Base-by-base conservation (phyloP, 176 grass and related monocot species). In the Musa acuminata region DNA sequence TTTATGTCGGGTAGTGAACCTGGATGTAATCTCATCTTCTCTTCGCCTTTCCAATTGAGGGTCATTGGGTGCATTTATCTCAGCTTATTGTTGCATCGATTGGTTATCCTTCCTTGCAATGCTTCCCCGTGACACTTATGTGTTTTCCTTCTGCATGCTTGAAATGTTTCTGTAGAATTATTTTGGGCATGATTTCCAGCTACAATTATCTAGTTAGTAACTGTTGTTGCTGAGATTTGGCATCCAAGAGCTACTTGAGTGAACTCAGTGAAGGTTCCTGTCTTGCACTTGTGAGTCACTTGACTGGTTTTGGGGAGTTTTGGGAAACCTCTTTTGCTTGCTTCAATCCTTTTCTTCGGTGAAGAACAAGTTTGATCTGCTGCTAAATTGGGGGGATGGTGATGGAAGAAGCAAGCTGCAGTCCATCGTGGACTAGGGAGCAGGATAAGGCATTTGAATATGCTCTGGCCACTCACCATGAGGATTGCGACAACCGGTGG, bases 401-500 rank as follows among this genome's bases (percentile, higher is more conserved):
- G 64, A 29, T 67, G 64, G 64, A 35, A 29, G 64, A 67, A 29
- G 71, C n/a, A 26, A 25, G 71, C 22, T 16, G 71, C 71, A 49
- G 22, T 17, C 8, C 52, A 9, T 20, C 3, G 11, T 73, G 71
- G 71, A 73, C 71, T 0, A 73, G 71, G 52, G 71, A 73, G 71
- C 22, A 55, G 51, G 71, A 73, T 9, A 73, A 73, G 52, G 71
- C 71, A 8, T 73, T 73, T 11, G 71, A 73, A 52, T 55, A 55
- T 12, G 71, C 52, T n/a, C 7, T 73, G 9, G 71, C 71, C 5
- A 17, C 51, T 8, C 22, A 73, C 71, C 70, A 57, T 9, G 79
- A 81, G 71, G 79, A 81, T 51, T 64, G 24, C 25, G 9, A 0
- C 23, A 19, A 74, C 67, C 57, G 80, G 84, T 94, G 88, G 95